Conservation (phyloP, 2,329 filamentous ascomycete species). For the Fusarium denticulatum region DNA sequence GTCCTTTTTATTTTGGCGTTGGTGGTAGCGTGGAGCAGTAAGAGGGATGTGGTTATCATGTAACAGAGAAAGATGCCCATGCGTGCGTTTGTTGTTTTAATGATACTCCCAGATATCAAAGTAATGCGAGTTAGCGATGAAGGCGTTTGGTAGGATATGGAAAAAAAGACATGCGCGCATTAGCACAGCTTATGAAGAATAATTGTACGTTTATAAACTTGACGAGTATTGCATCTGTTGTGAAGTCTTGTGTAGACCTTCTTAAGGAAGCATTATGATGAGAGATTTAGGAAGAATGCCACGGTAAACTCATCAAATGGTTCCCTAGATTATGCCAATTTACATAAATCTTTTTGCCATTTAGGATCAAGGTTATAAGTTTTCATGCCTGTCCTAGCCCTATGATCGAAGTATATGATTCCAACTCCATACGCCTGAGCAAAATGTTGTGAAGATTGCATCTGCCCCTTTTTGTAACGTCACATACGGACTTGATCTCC, state of each 20-base stretch:
- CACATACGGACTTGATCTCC: not conserved
- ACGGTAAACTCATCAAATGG: too few relatives aligned
- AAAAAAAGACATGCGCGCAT: conserved; percentile 19
- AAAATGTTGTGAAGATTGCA: not conserved
- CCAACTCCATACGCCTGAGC: conserved; percentile 36
- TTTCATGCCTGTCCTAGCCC: not conserved
- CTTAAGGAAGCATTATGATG: too few relatives aligned
- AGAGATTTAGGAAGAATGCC: not conserved
- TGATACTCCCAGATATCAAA: conserved; percentile 11
- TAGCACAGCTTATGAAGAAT: conserved; percentile 23
- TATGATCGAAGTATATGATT: not conserved
- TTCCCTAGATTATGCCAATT: not conserved
- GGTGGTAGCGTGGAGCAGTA: conserved; percentile 30
- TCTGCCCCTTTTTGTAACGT: not conserved
- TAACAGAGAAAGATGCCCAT: conserved; percentile 1
- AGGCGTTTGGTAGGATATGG: conserved; percentile 37
- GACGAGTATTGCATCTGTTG: not conserved
- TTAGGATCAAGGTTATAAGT: not conserved
- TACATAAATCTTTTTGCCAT: not conserved
- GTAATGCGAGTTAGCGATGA: conserved; percentile 21
- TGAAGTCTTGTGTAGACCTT: not conserved
- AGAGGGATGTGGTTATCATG: conserved; percentile 17
- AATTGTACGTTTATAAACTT: not conserved
- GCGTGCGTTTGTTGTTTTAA: conserved; percentile 9
- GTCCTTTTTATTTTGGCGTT: conserved; percentile 37